Evolutionary conservation across 1,284 basidiomycete species (phyloP).

Genomic region (Peniophora sp.): DNA sequence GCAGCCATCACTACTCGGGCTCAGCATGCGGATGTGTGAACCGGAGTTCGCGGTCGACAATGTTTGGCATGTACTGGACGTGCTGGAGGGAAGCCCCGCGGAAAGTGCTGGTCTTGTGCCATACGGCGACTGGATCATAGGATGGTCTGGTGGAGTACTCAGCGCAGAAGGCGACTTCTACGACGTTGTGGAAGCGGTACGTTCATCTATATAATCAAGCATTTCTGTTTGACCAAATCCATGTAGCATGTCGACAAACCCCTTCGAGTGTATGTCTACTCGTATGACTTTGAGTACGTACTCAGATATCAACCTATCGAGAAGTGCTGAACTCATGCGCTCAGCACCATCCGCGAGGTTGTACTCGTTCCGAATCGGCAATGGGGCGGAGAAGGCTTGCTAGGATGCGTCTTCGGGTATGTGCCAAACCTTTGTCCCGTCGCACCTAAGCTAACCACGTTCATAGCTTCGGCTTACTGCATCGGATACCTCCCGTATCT

Average conservation of each 20-base stretch:
- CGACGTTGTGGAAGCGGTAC: conserved; percentile 86
- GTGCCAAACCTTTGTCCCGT: conserved; percentile 18
- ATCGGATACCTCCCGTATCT: conserved; percentile 76
- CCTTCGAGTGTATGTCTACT: conserved; percentile 91
- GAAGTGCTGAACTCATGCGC: neutral
- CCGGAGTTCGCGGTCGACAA: conserved; percentile 84
- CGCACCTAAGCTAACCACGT: conserved; percentile 6
- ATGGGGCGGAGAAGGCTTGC: conserved; percentile 91
- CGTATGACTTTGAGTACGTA: conserved; percentile 92
- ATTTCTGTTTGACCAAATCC: conserved; percentile 6
- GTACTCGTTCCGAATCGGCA: conserved; percentile 90
- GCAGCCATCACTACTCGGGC: conserved; percentile 79
- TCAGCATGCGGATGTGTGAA: conserved; percentile 88
- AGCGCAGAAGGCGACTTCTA: conserved; percentile 96
- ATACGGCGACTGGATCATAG: conserved; percentile 85
- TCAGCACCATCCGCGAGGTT: conserved; percentile 83
- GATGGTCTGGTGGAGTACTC: conserved; percentile 92
- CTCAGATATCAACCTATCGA: neutral
- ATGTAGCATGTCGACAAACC: conserved; percentile 87
- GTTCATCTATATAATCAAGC: conserved; percentile 18
- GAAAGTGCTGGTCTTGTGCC: conserved; percentile 84
- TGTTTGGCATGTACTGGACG: conserved; percentile 97
- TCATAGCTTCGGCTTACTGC: conserved; percentile 71
- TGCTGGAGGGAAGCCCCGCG: conserved; percentile 92
- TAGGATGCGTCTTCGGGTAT: conserved; percentile 91